A percentile compares a stretch with the other conserved stretches of the same genome.
phyloP scores from a whole-genome alignment of 2,329 filamentous ascomycete genomes.

The Penicillium polonicum region DNA sequence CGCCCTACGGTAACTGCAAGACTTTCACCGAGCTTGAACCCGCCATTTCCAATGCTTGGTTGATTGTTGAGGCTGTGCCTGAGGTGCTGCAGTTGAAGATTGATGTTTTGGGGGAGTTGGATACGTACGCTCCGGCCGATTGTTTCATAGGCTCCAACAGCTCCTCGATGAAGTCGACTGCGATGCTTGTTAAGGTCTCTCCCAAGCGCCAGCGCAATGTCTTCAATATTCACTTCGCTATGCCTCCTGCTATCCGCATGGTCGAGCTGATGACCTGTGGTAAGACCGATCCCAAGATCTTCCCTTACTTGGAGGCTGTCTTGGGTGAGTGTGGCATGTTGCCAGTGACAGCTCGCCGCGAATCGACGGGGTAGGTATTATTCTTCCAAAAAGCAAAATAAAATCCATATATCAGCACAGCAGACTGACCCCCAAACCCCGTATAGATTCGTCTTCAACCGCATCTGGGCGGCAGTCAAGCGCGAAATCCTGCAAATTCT shows the following conservation, averaged over 20 bases:
- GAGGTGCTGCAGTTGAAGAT: slow-evolving; percentile 53
- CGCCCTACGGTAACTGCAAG: slow-evolving; percentile 30
- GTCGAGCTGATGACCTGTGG: slow-evolving; percentile 57
- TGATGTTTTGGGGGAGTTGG: slow-evolving; percentile 48
- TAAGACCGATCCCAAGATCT: slow-evolving; percentile 43
- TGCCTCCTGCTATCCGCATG: slow-evolving; percentile 45
- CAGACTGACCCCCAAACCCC: not conserved
- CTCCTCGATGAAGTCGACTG: slow-evolving; percentile 51
- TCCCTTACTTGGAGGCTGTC: slow-evolving; percentile 45
- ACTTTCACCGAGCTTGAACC: slow-evolving; percentile 40
- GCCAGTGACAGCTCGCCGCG: slow-evolving; percentile 45
- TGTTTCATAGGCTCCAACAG: slow-evolving; percentile 53
- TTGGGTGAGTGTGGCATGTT: slow-evolving; percentile 44
- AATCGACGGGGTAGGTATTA: slow-evolving; percentile 46
- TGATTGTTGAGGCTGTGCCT: slow-evolving; percentile 55
- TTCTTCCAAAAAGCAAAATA: not conserved
- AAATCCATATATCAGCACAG: not conserved
- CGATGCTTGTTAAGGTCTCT: slow-evolving; percentile 47
- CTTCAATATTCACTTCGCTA: slow-evolving; percentile 54
- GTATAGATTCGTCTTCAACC: slow-evolving; percentile 53
- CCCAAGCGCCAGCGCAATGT: slow-evolving; percentile 22
- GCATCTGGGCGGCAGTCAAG: slow-evolving; percentile 58
- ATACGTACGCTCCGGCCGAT: slow-evolving; percentile 43
- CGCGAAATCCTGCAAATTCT: slow-evolving; percentile 52
- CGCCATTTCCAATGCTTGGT: slow-evolving; percentile 51